Conservation (phyloP, 2,329 filamentous ascomycete species). For the Trichoderma oligosporum region DNA sequence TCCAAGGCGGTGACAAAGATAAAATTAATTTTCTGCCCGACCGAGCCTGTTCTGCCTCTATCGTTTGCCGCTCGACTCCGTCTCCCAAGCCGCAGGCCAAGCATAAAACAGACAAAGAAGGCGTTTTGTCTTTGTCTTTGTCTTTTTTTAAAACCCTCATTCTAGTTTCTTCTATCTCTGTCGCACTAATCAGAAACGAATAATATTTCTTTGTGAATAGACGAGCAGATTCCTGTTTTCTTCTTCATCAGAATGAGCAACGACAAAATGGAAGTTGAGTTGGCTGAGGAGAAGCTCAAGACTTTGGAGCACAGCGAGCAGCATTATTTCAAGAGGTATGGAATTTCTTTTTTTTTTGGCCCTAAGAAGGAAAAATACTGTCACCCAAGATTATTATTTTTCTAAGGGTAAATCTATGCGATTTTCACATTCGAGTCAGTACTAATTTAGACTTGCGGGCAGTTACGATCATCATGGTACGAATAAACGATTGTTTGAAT, state of each 20-base stretch:
- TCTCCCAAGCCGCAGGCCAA: conserved; percentile 4
- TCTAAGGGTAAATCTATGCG: neutral
- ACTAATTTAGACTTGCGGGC: conserved; percentile 35
- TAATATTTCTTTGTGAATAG: conserved; percentile 1
- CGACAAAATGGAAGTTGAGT: conserved; percentile 56
- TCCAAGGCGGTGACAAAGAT: conserved; percentile 29
- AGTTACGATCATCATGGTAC: conserved; percentile 98
- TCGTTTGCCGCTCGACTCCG: conserved; percentile 5
- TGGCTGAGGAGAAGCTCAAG: conserved; percentile 61
- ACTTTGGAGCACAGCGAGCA: conserved; percentile 89
- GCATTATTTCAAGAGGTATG: conserved; percentile 97
- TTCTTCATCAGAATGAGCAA: conserved; percentile 40
- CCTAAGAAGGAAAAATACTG: neutral
- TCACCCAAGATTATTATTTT: no score
- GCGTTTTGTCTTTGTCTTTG: conserved; percentile 1
- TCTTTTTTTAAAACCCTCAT: no score
- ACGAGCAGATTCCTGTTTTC: neutral
- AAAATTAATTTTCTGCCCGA: conserved; percentile 33
- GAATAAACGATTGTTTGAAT: conserved; percentile 14
- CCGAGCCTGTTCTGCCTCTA: conserved; percentile 23
- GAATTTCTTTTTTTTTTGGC: conserved; percentile 22
- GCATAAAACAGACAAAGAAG: conserved; percentile 1
- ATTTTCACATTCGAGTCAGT: conserved; percentile 12
- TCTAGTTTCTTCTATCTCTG: neutral
- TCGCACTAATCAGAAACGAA: neutral